phyloP scores from a whole-genome alignment of 805 yeast genomes.

The Saturnispora sekii region DNA sequence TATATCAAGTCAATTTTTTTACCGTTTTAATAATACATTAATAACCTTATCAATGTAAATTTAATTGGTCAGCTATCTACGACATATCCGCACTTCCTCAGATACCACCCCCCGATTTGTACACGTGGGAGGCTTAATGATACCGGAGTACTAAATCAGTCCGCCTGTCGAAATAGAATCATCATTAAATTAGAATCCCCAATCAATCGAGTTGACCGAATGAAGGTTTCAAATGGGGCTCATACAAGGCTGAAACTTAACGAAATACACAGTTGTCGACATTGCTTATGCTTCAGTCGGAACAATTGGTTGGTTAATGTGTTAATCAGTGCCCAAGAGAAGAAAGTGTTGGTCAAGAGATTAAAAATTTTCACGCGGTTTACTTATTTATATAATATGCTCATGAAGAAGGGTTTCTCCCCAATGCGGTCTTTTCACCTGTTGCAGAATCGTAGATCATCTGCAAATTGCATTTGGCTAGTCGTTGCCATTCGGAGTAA shows the following conservation, averaged over 20 bases:
- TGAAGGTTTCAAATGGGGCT: slow-evolving; percentile 19
- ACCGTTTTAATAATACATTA: slow-evolving; percentile 29
- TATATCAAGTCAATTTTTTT: slow-evolving; percentile 25
- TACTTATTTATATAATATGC: too few relatives aligned
- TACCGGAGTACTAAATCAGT: slow-evolving; percentile 27
- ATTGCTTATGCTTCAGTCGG: slow-evolving; percentile 41
- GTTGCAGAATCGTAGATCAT: slow-evolving; percentile 53
- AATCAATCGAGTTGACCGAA: too few relatives aligned
- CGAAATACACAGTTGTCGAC: slow-evolving; percentile 45
- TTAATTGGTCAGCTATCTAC: slow-evolving; percentile 26
- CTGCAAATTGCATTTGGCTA: slow-evolving; percentile 68
- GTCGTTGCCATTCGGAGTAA: slow-evolving; percentile 51
- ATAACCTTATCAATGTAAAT: slow-evolving; percentile 23
- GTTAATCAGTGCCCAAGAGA: slow-evolving; percentile 36
- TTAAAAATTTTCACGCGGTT: neutral
- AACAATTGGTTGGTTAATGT: slow-evolving; percentile 41
- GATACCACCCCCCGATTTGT: slow-evolving; percentile 38
- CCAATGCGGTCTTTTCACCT: slow-evolving; percentile 13
- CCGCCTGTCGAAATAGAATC: slow-evolving; percentile 40
- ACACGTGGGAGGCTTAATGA: slow-evolving; percentile 45
- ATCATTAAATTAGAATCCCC: slow-evolving; percentile 17
- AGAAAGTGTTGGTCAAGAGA: neutral
- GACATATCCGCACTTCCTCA: slow-evolving; percentile 44
- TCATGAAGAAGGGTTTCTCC: neutral
- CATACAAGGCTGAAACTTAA: slow-evolving; percentile 60